A percentile compares a stretch with the other conserved stretches of the same genome.
phyloP scores from a whole-genome alignment of 2,329 filamentous ascomycete genomes.

The Fusarium buharicum region DNA sequence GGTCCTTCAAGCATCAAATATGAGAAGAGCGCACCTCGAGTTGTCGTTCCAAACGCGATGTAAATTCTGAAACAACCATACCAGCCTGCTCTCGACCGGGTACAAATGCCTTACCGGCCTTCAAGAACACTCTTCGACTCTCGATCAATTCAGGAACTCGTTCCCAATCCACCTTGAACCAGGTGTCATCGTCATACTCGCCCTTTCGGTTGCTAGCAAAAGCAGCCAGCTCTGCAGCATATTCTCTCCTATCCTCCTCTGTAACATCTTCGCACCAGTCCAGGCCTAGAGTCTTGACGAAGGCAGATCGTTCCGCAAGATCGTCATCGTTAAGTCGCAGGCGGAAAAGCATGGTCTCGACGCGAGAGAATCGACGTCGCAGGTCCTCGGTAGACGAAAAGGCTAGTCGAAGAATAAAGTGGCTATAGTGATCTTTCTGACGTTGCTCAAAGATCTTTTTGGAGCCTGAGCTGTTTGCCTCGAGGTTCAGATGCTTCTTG shows the following conservation, averaged over 20 bases:
- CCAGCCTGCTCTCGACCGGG: conserved; percentile 86
- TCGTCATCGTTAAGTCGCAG: conserved; percentile 84
- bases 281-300: conserved; percentile 80
- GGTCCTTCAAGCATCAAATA: not conserved
- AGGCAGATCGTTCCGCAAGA: conserved; percentile 74
- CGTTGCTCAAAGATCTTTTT: conserved; percentile 75
- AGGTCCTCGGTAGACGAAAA: conserved; percentile 93
- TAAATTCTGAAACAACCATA: conserved; percentile 91
- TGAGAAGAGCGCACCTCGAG: conserved; percentile 71
- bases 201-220: conserved; percentile 53
- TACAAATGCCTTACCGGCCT: conserved; percentile 88
- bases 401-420: conserved; percentile 94
- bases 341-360: conserved; percentile 90
- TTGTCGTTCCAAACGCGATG: conserved; percentile 78
- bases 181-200: conserved; percentile 77
- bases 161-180: conserved; percentile 98
- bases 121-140: conserved; percentile 77
- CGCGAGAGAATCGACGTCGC: conserved; percentile 82
- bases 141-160: conserved; percentile 91
- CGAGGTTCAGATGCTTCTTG: conserved; percentile 85
- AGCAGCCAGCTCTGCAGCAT: conserved; percentile 70
- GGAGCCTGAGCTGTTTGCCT: conserved; percentile 74
- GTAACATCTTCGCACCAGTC: conserved; percentile 91
- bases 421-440: conserved; percentile 96
- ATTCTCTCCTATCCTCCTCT: conserved; percentile 78